Evolutionary conservation across 768 basidiomycete genomes (phyloP).

Genomic region (Boletus reticulatus): DNA sequence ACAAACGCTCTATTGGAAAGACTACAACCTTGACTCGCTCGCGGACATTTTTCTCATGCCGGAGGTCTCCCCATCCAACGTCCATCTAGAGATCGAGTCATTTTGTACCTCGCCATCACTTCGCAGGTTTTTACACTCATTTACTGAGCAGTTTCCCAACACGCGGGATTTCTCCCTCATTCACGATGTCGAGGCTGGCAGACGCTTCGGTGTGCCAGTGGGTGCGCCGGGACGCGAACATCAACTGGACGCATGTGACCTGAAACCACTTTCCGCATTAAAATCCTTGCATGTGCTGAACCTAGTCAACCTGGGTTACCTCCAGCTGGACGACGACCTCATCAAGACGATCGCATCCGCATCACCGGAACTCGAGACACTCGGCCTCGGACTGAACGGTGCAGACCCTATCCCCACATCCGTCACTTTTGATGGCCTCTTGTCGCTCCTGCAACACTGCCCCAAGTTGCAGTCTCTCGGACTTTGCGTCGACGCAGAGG

Average conservation of each 20-base stretch:
- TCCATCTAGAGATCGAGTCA: constrained; percentile 21
- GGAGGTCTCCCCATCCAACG: neutral
- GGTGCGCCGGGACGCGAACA: constrained; percentile 19
- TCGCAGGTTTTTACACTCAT: constrained; percentile 10
- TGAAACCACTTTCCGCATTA: constrained; percentile 16
- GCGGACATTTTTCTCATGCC: constrained; percentile 22
- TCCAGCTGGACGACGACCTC: constrained; percentile 15
- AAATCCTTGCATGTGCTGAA: constrained; percentile 10
- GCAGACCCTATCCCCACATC: neutral
- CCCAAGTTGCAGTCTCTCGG: constrained; percentile 13
- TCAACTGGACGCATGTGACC: constrained; percentile 4
- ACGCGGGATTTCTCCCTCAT: constrained; percentile 21
- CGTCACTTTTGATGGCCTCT: constrained; percentile 21
- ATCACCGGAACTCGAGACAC: constrained; percentile 18
- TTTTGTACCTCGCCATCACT: constrained; percentile 20
- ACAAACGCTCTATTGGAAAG: constrained; percentile 22
- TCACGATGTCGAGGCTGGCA: constrained; percentile 15
- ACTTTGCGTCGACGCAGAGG: constrained; percentile 13
- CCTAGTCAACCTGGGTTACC: constrained; percentile 15
- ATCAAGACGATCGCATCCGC: constrained; percentile 16
- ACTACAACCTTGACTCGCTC: constrained; percentile 15
- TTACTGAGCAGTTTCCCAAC: constrained; percentile 9
- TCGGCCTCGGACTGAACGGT: constrained; percentile 5
- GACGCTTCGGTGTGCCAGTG: constrained; percentile 20
- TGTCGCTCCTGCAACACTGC: constrained; percentile 19